A percentile compares a stretch with the other conserved stretches of the same genome.
Evolutionary conservation across 2,329 filamentous ascomycete species (phyloP).

Genomic region (Cladosporium sp.): DNA sequence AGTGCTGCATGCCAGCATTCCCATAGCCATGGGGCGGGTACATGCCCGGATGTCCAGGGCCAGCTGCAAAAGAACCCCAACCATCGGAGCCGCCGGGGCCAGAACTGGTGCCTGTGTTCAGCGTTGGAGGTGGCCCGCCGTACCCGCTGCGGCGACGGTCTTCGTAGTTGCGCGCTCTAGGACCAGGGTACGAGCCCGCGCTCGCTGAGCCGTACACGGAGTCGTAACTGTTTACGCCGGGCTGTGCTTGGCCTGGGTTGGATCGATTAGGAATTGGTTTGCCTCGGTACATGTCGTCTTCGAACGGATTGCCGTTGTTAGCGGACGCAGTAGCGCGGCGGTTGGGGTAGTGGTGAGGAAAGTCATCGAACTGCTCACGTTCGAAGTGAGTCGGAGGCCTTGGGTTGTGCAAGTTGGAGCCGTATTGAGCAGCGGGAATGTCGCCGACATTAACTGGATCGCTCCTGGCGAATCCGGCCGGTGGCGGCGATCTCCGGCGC

Average conservation of each 20-base stretch:
- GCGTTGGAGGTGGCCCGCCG: conserved; percentile 6
- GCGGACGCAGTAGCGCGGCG: conserved; percentile 9
- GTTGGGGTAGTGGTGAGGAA: conserved; percentile 8
- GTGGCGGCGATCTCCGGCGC: conserved; percentile 20
- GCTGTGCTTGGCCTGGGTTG: conserved; percentile 5
- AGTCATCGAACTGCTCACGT: conserved; percentile 16
- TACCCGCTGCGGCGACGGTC: conserved; percentile 22
- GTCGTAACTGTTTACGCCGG: conserved; percentile 14
- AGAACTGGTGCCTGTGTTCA: conserved; percentile 10
- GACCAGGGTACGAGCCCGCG: conserved; percentile 9
- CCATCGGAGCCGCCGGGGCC: conserved; percentile 18
- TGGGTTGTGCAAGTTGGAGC: conserved; percentile 22
- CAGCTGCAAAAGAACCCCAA: conserved; percentile 14
- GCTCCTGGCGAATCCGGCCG: conserved; percentile 19
- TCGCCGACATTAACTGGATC: conserved; percentile 21
- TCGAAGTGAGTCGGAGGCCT: conserved; percentile 13
- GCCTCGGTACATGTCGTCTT: conserved; percentile 16
- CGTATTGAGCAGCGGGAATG: conserved; percentile 21
- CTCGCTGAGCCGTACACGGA: conserved; percentile 14
- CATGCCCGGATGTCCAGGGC: not conserved
- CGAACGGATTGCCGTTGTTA: conserved; percentile 5
- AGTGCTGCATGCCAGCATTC: conserved; percentile 2
- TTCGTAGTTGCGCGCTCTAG: conserved; percentile 13
- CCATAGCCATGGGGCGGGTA: conserved; percentile 4
- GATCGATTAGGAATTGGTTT: conserved; percentile 17